These are phyloP conservation scores for Plasmodium ovale DNA, from an alignment of 169 alveolate species.

Conservation along the genomic window DNA sequence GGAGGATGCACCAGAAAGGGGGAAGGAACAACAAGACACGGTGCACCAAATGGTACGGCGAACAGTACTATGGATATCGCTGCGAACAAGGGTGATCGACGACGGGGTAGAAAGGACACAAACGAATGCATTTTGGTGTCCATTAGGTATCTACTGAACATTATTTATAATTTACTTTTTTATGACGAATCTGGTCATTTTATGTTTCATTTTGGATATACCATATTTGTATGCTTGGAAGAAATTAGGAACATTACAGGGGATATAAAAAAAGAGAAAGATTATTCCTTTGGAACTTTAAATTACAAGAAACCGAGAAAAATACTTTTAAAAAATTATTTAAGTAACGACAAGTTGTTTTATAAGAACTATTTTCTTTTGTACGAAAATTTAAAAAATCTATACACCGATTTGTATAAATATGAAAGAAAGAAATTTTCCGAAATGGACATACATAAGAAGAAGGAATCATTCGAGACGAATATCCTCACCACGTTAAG, in stretches of 20 bases:
- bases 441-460: conserved; percentile 24
- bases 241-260: conserved; percentile 68
- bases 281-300: conserved; percentile 60
- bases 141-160: conserved; percentile 40
- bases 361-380: conserved; percentile 37
- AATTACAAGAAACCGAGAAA: neutral
- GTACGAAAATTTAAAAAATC: conserved; percentile 51
- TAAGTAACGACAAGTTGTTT: conserved; percentile 55
- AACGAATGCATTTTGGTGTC: conserved; percentile 61
- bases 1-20: neutral
- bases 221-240: conserved; percentile 73
- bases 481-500: neutral
- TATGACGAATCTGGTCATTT: conserved; percentile 65
- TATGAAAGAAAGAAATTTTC: conserved; percentile 58
- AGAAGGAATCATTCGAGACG: conserved; percentile 21
- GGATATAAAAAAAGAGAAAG: conserved; percentile 71
- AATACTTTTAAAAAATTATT: conserved; percentile 39
- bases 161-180: conserved; percentile 63
- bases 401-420: conserved; percentile 50
- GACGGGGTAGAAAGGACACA: neutral
- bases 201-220: conserved; percentile 64
- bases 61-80: no score
- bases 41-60: no score
- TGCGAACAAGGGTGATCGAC: no score
- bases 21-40: neutral